A percentile compares a stretch with the other conserved stretches of the same genome.
Evolutionary conservation across 768 basidiomycete genomes (phyloP).

Genomic region (Leccinum ochraceum): DNA sequence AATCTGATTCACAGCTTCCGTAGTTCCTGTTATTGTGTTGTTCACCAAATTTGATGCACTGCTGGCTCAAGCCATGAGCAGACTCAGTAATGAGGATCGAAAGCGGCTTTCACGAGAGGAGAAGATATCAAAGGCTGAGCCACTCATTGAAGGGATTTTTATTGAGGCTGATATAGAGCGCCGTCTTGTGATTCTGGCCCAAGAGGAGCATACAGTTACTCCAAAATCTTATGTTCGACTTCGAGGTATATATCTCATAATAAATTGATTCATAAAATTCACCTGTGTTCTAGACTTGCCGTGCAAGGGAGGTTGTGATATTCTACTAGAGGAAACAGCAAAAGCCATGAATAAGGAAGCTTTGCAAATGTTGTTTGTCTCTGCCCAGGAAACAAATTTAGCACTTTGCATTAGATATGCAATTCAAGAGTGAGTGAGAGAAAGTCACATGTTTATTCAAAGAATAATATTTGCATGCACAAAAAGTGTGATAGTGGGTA

Average conservation of each 20-base stretch:
- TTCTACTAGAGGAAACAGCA: conserved; percentile 1
- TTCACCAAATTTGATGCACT: conserved; percentile 16
- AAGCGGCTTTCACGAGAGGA: background rate
- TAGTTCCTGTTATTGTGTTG: conserved; percentile 4
- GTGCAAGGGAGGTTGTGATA: background rate
- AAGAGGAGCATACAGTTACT: background rate
- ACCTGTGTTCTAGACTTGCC: background rate
- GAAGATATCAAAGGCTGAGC: background rate
- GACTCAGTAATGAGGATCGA: background rate
- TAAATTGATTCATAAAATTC: background rate
- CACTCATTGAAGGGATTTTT: conserved; percentile 1
- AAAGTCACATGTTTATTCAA: background rate
- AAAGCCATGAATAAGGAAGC: background rate
- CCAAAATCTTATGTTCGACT: background rate
- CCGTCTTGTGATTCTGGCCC: background rate
- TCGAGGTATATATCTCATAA: background rate
- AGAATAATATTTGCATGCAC: background rate
- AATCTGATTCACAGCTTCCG: background rate
- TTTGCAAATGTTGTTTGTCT: conserved; percentile 7
- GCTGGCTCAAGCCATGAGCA: background rate
- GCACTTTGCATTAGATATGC: conserved; percentile 11
- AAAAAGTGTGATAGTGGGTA: background rate
- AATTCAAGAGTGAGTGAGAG: background rate
- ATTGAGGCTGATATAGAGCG: background rate
- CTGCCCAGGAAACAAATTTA: conserved; percentile 9